These are phyloP conservation scores for Phlegmacium glaucopus DNA, from an alignment of 768 basidiomycete species.

Conservation along the genomic window DNA sequence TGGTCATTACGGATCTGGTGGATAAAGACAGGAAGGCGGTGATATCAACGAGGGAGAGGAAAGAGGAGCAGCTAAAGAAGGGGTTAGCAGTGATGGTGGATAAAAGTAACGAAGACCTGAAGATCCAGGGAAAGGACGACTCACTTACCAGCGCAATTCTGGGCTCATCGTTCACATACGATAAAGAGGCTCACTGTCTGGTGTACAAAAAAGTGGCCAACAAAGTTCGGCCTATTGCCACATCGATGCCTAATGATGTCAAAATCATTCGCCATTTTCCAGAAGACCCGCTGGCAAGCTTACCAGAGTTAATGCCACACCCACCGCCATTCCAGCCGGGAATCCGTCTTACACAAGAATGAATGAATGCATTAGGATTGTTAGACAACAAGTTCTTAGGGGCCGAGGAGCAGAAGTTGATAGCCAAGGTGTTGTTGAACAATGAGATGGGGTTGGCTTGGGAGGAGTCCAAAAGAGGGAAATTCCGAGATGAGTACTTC, in stretches of 20 bases:
- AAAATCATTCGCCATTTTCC: conserved; percentile 7
- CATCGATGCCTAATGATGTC: conserved; percentile 6
- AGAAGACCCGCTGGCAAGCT: conserved; percentile 5
- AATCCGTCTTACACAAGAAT: conserved; percentile 17
- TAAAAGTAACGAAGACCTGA: background rate
- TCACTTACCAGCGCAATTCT: background rate
- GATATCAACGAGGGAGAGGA: background rate
- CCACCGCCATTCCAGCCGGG: conserved; percentile 11
- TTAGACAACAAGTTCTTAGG: conserved; percentile 24
- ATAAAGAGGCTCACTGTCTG: background rate
- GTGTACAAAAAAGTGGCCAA: conserved; percentile 8
- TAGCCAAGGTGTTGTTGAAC: conserved; percentile 27
- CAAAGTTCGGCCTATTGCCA: background rate
- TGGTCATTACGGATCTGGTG: background rate
- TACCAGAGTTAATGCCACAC: conserved; percentile 3
- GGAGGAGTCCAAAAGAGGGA: conserved; percentile 32
- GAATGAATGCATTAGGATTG: conserved; percentile 11
- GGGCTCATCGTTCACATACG: background rate
- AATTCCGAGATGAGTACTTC: conserved; percentile 30
- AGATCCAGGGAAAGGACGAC: background rate
- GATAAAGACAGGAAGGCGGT: background rate
- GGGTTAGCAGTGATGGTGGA: background rate
- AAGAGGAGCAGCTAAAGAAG: background rate
- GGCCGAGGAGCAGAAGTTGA: conserved; percentile 26
- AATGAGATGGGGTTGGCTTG: conserved; percentile 36